Evolutionary conservation across 345 rosid species (phyloP).

Genomic region (Zanthoxylum bungeanum): DNA sequence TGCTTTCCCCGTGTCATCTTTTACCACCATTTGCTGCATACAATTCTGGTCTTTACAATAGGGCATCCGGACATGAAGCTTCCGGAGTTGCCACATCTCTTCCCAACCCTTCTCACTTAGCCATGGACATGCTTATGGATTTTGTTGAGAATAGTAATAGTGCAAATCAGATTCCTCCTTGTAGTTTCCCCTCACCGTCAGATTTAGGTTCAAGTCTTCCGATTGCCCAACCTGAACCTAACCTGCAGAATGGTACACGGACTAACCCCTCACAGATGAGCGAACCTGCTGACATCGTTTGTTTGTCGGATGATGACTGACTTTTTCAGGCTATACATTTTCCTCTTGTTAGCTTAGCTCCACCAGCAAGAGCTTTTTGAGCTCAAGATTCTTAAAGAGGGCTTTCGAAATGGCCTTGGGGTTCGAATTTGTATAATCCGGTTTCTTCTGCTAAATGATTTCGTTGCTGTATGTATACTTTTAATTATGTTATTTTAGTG

Average conservation of each 20-base stretch:
- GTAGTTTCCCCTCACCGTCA: slow-evolving; percentile 3
- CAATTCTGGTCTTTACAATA: slow-evolving; percentile 12
- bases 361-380: too few relatives aligned
- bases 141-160: slow-evolving; percentile 10
- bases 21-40: slow-evolving; percentile 7
- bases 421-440: not conserved
- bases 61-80: slow-evolving; percentile 2
- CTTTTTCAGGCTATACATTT: not conserved
- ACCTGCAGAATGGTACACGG: not conserved
- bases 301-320: slow-evolving; percentile 60
- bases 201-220: not conserved
- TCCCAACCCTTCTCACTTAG: slow-evolving; percentile 13
- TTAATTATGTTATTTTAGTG: too few relatives aligned
- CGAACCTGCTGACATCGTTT: slow-evolving; percentile 34
- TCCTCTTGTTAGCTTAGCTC: not conserved
- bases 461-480: not conserved
- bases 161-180: slow-evolving; percentile 5
- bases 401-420: not conserved
- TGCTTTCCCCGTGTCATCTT: slow-evolving; percentile 11
- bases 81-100: slow-evolving; percentile 5
- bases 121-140: slow-evolving; percentile 19
- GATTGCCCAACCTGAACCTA: slow-evolving; percentile 11
- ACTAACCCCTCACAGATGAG: not conserved
- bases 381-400: not conserved
- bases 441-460: not conserved